Evolutionary conservation across 768 basidiomycete species (phyloP).

Genomic region (Auriscalpium vulgare): DNA sequence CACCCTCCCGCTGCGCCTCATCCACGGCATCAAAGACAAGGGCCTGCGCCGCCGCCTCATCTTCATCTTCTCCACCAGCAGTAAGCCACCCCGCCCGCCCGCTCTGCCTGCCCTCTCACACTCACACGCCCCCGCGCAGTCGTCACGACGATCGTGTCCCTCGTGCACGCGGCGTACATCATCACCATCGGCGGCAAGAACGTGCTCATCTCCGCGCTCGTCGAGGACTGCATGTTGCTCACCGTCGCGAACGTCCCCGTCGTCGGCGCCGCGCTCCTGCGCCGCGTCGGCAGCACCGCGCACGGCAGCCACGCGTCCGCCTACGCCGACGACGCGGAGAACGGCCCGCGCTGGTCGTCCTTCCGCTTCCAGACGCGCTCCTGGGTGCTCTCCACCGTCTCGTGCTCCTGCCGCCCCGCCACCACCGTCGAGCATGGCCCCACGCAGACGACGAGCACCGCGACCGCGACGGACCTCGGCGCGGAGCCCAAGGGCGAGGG

Average conservation of each 20-base stretch:
- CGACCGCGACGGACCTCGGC: too few relatives aligned
- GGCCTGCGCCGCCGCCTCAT: slow-evolving; percentile 33
- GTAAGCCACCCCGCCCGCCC: too few relatives aligned
- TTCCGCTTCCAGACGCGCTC: slow-evolving; percentile 14
- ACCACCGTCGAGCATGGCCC: not conserved
- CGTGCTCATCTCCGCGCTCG: slow-evolving; percentile 24
- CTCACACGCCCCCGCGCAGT: slow-evolving; percentile 8
- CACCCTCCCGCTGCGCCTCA: slow-evolving; percentile 35
- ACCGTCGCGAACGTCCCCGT: slow-evolving; percentile 9
- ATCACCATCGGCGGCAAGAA: slow-evolving; percentile 20
- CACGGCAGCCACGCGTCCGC: not conserved
- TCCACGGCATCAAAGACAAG: slow-evolving; percentile 33
- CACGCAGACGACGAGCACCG: too few relatives aligned
- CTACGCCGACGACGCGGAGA: slow-evolving; percentile 1
- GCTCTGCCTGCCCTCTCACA: too few relatives aligned
- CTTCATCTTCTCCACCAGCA: slow-evolving; percentile 47
- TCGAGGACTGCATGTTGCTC: slow-evolving; percentile 19
- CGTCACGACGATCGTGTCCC: slow-evolving; percentile 22
- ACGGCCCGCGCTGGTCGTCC: slow-evolving; percentile 13
- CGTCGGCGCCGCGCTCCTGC: slow-evolving; percentile 10
- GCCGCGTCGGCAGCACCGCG: not conserved
- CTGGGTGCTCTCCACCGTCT: not conserved
- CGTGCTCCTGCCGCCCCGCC: not conserved
- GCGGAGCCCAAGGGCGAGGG: not conserved
- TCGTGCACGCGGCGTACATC: slow-evolving; percentile 23